These are phyloP conservation scores for Aureobasidium uvarum DNA, from an alignment of 2,329 filamentous ascomycete species.

Conservation along the genomic window DNA sequence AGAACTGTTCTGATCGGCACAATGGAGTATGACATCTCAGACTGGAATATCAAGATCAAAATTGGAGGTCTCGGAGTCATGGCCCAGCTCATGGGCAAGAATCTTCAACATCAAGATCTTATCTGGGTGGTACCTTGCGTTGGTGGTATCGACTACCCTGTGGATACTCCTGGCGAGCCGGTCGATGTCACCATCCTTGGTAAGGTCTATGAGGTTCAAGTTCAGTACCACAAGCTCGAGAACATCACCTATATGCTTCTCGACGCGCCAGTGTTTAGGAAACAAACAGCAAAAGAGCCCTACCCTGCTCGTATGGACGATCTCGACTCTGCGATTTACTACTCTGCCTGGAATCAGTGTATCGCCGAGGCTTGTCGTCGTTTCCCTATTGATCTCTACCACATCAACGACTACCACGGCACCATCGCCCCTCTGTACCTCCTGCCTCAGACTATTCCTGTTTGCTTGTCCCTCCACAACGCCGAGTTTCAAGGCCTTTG, in stretches of 20 bases:
- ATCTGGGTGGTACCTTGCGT: conserved; percentile 58
- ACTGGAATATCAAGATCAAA: conserved; percentile 69
- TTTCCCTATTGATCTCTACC: conserved; percentile 63
- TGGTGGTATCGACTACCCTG: conserved; percentile 62
- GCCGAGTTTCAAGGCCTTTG: conserved; percentile 68
- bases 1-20: conserved; percentile 66
- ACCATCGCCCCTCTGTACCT: conserved; percentile 63
- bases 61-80: conserved; percentile 69
- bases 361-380: conserved; percentile 63
- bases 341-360: conserved; percentile 69
- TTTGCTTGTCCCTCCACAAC: conserved; percentile 65
- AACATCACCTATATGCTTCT: conserved; percentile 69
- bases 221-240: conserved; percentile 61
- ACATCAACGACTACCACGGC: conserved; percentile 66
- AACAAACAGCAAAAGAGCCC: conserved; percentile 61
- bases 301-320: conserved; percentile 70
- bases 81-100: conserved; percentile 67
- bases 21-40: conserved; percentile 70
- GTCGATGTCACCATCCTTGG: conserved; percentile 63
- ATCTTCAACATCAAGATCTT: conserved; percentile 62
- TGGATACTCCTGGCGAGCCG: conserved; percentile 57
- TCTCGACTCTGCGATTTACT: conserved; percentile 65
- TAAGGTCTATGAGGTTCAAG: conserved; percentile 59
- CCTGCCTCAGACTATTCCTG: conserved; percentile 60
- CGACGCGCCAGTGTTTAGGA: conserved; percentile 64